Base-by-base conservation (phyloP, 352 stramenopile genomes). In the Discostella stelligera region DNA sequence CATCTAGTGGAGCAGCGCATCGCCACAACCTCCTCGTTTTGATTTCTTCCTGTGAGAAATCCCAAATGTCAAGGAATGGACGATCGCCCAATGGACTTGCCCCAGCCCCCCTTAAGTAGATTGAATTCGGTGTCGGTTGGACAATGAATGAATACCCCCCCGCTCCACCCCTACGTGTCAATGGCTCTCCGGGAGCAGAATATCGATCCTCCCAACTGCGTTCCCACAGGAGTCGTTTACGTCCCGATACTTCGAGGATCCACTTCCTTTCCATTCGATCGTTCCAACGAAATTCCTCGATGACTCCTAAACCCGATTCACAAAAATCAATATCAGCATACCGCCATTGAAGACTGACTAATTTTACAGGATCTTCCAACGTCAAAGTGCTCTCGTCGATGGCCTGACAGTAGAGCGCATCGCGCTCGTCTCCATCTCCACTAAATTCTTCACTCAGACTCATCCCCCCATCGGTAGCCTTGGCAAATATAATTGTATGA, bases 231-330 rank as follows among this genome's bases (percentile, higher is more conserved):
- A 83, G 48, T 41, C 58, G 72, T 32, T 73, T 76, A 13, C 13
- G 74, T 18, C 72, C 58, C 13, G 27, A 21, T 16, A 20, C 20
- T 50, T 77, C 54, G 0, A 83, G 32, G 6, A 83, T 63, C 76
- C 76, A 83, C 37, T 73, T 74, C 18, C 75, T 44, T 60, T 76
- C 64, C 65, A 73, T 79, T 13, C 76, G 37, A 60, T 83, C 76
- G 30, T 74, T 79, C 76, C 76, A 83, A 10, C 76, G 56, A 71
- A 79, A 83, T 39, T 78, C 69, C n/a, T 76, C 64, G 0, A 83
- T 1, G n/a, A 83, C 54, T 6, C 46, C 50, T 14, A 77, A 30
- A 6, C 76, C 76, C 11, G 59, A 74, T 37, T 83, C 63, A 30
- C 30, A 61, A 41, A 75, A 83, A 30, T 79, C 65, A 7, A 83